Evolutionary conservation across 179 eudicot species (phyloP).

Genomic region (Pouteria campechiana): DNA sequence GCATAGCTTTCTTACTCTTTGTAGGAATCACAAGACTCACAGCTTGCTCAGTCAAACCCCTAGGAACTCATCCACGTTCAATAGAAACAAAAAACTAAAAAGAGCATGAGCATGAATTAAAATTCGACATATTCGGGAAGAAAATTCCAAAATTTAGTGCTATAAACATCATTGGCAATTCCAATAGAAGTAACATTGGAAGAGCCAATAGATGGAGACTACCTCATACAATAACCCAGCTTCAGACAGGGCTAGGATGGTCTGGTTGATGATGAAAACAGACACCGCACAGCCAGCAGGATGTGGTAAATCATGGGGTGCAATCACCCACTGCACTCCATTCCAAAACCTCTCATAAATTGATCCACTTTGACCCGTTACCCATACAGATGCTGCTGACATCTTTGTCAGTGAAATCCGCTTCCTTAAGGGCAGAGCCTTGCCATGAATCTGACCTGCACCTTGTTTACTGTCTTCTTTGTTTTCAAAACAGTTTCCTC

Average conservation of each 20-base stretch:
- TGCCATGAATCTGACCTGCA: constrained; percentile 9
- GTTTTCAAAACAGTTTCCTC: constrained; percentile 1
- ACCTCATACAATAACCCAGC: constrained; percentile 73
- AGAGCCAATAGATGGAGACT: neutral
- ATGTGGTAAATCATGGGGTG: constrained; percentile 73
- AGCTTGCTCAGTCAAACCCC: too few species aligned
- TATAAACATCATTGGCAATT: neutral
- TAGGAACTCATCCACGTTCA: too few species aligned
- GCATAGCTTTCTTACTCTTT: too few species aligned
- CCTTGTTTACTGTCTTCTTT: constrained; percentile 5
- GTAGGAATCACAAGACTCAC: too few species aligned
- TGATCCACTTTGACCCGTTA: constrained; percentile 72
- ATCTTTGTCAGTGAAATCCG: constrained; percentile 51
- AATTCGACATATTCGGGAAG: neutral
- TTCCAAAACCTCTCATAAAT: constrained; percentile 88
- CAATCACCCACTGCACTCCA: constrained; percentile 90
- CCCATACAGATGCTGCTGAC: constrained; percentile 74
- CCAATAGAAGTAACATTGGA: neutral
- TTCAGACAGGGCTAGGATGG: constrained; percentile 73
- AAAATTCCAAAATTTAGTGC: neutral
- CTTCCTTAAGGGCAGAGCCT: constrained; percentile 43
- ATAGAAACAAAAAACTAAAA: too few species aligned
- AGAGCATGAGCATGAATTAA: neutral
- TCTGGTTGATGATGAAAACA: constrained; percentile 62
- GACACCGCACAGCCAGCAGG: constrained; percentile 43